A percentile compares a stretch with the other conserved stretches of the same genome.
phyloP scores from a whole-genome alignment of 116 monocot species.

The Thalassia testudinum region DNA sequence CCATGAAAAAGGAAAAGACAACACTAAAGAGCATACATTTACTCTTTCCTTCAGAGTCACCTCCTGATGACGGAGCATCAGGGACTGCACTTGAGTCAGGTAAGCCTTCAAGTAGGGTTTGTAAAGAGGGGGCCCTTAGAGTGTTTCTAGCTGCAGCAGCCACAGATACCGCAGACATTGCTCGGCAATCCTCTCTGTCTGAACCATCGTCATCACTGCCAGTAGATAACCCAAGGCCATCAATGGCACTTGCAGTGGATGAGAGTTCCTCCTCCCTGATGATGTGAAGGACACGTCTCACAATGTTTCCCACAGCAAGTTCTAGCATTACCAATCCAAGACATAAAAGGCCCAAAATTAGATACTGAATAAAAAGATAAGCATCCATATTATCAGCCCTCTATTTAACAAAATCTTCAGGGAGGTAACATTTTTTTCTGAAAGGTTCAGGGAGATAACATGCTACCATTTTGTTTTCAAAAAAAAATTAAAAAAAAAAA shows the following conservation, averaged over 20 bases:
- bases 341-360: constrained; percentile 1
- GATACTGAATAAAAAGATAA: no score
- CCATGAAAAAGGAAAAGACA: no score
- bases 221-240: constrained; percentile 47
- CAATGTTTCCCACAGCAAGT: constrained; percentile 95
- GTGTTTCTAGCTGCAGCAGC: constrained; percentile 93
- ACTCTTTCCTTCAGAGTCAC: constrained; percentile 95
- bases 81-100: constrained; percentile 31
- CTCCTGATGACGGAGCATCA: constrained; percentile 53
- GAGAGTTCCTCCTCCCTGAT: constrained; percentile 93
- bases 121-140: constrained; percentile 87
- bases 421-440: no score
- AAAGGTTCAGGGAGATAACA: no score
- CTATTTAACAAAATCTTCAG: no score
- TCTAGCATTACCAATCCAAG: no score
- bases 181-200: constrained; percentile 30
- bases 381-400: no score
- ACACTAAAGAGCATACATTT: constrained; percentile 38
- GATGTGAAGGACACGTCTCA: constrained; percentile 86
- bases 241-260: constrained; percentile 44
- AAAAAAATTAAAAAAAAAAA: no score
- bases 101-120: constrained; percentile 84
- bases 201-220: constrained; percentile 63
- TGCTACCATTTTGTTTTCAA: no score
- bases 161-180: constrained; percentile 58